A percentile compares a stretch with the other conserved stretches of the same genome.
Evolutionary conservation across 2,329 filamentous ascomycete species (phyloP).

Genomic region (Trichoderma semiorbis): DNA sequence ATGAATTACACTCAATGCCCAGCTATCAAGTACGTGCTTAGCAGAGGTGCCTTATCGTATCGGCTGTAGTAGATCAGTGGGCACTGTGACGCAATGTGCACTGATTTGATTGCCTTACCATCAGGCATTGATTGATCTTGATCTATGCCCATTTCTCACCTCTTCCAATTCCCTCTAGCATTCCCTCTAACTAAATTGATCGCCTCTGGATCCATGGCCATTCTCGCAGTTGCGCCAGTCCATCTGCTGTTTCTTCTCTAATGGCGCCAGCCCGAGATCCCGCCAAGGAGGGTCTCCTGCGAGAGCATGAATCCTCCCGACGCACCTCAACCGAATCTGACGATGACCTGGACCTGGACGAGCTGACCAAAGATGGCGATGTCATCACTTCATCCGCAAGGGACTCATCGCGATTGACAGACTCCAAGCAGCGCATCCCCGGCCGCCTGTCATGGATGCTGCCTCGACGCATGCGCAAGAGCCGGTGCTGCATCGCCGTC

Average conservation of each 20-base stretch:
- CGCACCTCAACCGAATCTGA: conserved; percentile 7
- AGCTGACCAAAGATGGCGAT: conserved; percentile 6
- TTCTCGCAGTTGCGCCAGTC: neutral
- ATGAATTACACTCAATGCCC: neutral
- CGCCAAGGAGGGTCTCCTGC: conserved; percentile 16
- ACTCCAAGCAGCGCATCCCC: neutral
- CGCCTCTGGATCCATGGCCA: neutral
- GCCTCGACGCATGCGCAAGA: conserved; percentile 14
- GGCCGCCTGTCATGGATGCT: conserved; percentile 11
- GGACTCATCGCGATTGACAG: neutral
- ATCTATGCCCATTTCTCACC: neutral
- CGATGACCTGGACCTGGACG: conserved; percentile 18
- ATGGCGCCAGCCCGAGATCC: conserved; percentile 9
- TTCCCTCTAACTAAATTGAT: neutral
- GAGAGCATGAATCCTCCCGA: neutral
- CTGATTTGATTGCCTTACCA: neutral
- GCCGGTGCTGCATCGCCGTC: conserved; percentile 1
- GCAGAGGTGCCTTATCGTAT: neutral
- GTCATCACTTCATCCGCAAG: neutral
- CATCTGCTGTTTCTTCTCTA: neutral
- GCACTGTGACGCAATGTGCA: conserved; percentile 2
- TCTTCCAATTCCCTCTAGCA: neutral
- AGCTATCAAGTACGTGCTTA: neutral
- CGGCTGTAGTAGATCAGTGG: neutral
- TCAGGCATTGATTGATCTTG: neutral